These are phyloP conservation scores for Geotrichum histeridarum DNA, from an alignment of 1,139 yeast genomes.

Conservation along the genomic window DNA sequence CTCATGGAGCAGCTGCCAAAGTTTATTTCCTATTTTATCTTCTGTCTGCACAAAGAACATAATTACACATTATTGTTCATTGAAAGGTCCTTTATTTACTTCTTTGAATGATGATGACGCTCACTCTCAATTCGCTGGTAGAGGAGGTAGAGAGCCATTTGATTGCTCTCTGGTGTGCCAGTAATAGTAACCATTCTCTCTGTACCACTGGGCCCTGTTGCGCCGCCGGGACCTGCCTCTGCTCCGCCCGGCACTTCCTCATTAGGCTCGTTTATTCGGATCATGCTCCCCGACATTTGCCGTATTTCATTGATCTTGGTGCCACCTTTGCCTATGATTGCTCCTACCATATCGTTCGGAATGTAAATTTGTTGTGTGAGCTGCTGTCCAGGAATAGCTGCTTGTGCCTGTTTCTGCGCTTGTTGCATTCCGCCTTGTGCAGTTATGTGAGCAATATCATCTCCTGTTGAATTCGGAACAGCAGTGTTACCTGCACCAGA, in stretches of 20 bases:
- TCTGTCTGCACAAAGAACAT: background rate
- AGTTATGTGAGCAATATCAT: constrained; percentile 9
- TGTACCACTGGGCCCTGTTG: constrained; percentile 29
- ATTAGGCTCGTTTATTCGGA: constrained; percentile 34
- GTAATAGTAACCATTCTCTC: constrained; percentile 68
- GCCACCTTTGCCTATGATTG: constrained; percentile 78
- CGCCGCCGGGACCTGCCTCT: background rate
- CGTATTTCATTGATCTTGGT: constrained; percentile 75
- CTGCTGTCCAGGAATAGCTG: constrained; percentile 28
- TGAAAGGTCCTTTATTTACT: background rate
- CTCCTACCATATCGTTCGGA: constrained; percentile 77
- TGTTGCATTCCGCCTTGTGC: constrained; percentile 22
- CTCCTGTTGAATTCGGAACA: constrained; percentile 2
- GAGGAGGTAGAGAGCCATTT: constrained; percentile 28
- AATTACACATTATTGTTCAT: background rate
- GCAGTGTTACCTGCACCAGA: constrained; percentile 5
- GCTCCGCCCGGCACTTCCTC: constrained; percentile 12
- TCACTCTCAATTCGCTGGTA: constrained; percentile 30
- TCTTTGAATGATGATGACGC: constrained; percentile 21
- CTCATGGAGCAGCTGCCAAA: too few species aligned
- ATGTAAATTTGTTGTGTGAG: constrained; percentile 44
- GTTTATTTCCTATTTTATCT: too few species aligned
- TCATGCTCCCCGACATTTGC: constrained; percentile 65
- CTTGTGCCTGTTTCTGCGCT: constrained; percentile 26
- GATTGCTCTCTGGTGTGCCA: constrained; percentile 60